phyloP scores from a whole-genome alignment of 1,284 basidiomycete genomes.

The Boletus holoroseus region DNA sequence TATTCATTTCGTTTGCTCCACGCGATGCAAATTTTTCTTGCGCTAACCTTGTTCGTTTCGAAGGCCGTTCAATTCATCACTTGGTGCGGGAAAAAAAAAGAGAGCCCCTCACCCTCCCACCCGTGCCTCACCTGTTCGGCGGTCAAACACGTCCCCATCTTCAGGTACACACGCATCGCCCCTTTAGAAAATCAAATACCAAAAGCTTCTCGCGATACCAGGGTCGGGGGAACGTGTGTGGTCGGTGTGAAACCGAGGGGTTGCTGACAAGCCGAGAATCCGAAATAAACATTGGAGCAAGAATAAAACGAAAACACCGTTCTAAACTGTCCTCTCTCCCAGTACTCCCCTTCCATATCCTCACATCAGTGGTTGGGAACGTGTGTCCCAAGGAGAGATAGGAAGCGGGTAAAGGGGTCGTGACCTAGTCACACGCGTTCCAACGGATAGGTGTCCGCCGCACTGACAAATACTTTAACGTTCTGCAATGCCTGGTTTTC shows the following conservation, averaged over 20 bases:
- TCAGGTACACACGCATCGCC: conserved; percentile 7
- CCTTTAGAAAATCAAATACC: conserved; percentile 23
- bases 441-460: conserved; percentile 57
- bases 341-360: conserved; percentile 2
- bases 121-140: background rate
- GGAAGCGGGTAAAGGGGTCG: background rate
- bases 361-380: background rate
- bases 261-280: background rate
- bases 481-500: conserved; percentile 32
- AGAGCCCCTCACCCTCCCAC: background rate
- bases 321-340: background rate
- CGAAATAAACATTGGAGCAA: conserved; percentile 6
- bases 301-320: background rate
- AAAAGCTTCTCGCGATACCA: conserved; percentile 16
- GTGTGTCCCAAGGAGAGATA: background rate
- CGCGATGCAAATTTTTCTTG: background rate
- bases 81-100: background rate
- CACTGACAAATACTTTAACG: conserved; percentile 55
- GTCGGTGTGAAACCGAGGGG: background rate
- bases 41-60: conserved; percentile 9
- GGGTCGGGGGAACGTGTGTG: background rate
- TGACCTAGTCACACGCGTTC: conserved; percentile 39
- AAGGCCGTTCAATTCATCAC: background rate
- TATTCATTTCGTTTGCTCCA: conserved; percentile 3
- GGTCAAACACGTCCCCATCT: background rate